Conservation (phyloP, 495 filamentous ascomycete genomes). For the Hyphodiscus hymeniophilus region DNA sequence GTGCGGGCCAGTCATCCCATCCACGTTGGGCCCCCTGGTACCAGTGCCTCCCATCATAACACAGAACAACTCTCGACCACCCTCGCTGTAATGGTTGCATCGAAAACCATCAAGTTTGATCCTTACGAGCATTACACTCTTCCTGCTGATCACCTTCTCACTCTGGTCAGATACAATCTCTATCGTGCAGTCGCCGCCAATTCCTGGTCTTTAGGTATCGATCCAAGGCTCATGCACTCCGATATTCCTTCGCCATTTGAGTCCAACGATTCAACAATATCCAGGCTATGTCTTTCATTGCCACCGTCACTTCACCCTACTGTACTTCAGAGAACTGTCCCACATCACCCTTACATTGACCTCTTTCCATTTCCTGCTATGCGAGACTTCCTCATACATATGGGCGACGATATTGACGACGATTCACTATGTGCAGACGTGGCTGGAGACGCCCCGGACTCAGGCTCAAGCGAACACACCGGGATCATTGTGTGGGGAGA, state of each 20-base stretch:
- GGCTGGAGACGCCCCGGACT: constrained; percentile 2
- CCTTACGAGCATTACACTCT: constrained; percentile 4
- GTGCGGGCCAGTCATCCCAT: background rate
- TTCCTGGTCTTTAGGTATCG: constrained; percentile 15
- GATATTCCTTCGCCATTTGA: constrained; percentile 24
- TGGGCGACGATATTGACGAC: background rate
- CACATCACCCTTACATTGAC: constrained; percentile 28
- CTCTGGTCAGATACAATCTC: constrained; percentile 23
- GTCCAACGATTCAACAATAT: constrained; percentile 2
- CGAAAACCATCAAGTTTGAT: background rate
- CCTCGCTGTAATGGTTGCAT: background rate
- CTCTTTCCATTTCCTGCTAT: constrained; percentile 25
- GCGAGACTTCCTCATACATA: constrained; percentile 23
- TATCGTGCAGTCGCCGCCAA: constrained; percentile 20
- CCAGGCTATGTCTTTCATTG: constrained; percentile 8
- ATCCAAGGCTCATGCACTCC: constrained; percentile 13
- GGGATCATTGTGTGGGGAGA: constrained; percentile 35
- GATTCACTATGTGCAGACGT: constrained; percentile 24
- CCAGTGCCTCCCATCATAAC: background rate
- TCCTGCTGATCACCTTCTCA: constrained; percentile 22
- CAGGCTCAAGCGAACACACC: background rate
- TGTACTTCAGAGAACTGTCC: constrained; percentile 13
- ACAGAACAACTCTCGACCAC: background rate
- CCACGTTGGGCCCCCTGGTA: background rate
- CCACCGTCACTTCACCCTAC: constrained; percentile 20